A percentile compares a stretch with the other conserved stretches of the same genome.
These are phyloP conservation scores for Balamuthia mandrillaris DNA, from an alignment of 208 protist genomes.

Conservation along the genomic window DNA sequence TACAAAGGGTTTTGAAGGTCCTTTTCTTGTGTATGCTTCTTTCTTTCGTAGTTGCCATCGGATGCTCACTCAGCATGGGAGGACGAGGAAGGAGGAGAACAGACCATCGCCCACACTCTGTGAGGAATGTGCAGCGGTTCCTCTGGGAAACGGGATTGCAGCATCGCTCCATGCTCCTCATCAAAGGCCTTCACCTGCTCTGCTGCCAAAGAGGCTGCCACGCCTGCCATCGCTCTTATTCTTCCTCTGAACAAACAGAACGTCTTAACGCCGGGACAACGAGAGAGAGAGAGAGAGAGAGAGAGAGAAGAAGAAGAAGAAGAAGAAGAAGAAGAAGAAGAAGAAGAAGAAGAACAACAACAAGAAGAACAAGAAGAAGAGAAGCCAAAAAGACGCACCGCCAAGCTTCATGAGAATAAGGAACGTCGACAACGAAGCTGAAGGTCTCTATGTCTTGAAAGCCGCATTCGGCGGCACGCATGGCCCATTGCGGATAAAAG, in stretches of 20 bases:
- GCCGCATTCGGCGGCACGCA: not conserved
- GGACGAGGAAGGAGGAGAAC: too few species aligned
- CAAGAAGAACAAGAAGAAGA: too few species aligned
- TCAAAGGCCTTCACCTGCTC: not conserved
- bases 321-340: too few species aligned
- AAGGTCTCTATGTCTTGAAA: constrained; percentile 1
- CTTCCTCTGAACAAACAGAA: not conserved
- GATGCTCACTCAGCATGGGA: too few species aligned
- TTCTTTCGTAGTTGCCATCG: too few species aligned
- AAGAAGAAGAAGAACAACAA: too few species aligned
- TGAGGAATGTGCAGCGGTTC: not conserved
- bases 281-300: not conserved
- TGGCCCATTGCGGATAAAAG: constrained; percentile 22
- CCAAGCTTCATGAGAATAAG: not conserved
- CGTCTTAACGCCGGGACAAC: not conserved
- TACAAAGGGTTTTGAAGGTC: too few species aligned
- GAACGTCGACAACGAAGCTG: not conserved
- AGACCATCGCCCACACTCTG: constrained; percentile 3
- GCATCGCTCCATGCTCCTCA: not conserved
- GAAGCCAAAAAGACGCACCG: too few species aligned
- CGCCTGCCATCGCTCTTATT: not conserved
- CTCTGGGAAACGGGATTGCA: not conserved
- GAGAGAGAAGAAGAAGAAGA: too few species aligned
- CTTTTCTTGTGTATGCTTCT: too few species aligned
- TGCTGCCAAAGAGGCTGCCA: not conserved